Conservation (phyloP, 2,329 filamentous ascomycete genomes). For the Fusarium veterinarium region DNA sequence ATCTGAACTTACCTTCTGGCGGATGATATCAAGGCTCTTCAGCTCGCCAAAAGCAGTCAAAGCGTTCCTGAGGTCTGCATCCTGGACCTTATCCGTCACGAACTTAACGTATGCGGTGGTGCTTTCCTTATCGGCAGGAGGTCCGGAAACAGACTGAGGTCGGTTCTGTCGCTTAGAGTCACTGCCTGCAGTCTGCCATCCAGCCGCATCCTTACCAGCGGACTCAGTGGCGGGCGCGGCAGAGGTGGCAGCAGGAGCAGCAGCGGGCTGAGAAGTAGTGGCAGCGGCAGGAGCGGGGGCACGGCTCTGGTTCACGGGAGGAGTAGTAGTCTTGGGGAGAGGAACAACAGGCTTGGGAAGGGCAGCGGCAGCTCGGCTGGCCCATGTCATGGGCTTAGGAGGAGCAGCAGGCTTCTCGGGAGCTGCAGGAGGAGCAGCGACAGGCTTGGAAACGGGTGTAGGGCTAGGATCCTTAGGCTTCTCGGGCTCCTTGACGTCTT, state of each 20-base stretch:
- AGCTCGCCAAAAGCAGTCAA: slow-evolving; percentile 79
- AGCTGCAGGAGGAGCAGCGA: slow-evolving; percentile 49
- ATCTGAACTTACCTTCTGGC: slow-evolving; percentile 75
- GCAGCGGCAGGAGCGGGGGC: slow-evolving; percentile 60
- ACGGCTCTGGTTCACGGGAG: slow-evolving; percentile 63
- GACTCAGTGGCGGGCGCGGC: slow-evolving; percentile 55
- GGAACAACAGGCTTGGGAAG: slow-evolving; percentile 65
- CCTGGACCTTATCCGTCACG: slow-evolving; percentile 88
- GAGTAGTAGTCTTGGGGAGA: slow-evolving; percentile 67
- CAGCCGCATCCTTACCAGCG: slow-evolving; percentile 62
- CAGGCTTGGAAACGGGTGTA: slow-evolving; percentile 59
- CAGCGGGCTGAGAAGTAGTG: slow-evolving; percentile 50
- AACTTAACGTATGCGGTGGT: slow-evolving; percentile 95
- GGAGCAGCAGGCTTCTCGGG: slow-evolving; percentile 57
- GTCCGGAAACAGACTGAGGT: slow-evolving; percentile 71
- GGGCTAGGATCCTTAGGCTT: slow-evolving; percentile 73
- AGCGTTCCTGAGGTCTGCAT: slow-evolving; percentile 75
- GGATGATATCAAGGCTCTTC: slow-evolving; percentile 81
- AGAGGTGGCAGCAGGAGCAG: slow-evolving; percentile 51
- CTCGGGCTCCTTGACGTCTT: slow-evolving; percentile 68
- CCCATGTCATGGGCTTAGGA: slow-evolving; percentile 79
- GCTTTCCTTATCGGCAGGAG: slow-evolving; percentile 76
- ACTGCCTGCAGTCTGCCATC: slow-evolving; percentile 88
- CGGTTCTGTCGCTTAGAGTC: slow-evolving; percentile 88
- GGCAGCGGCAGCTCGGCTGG: slow-evolving; percentile 73